phyloP scores from a whole-genome alignment of 306 rosid genomes.

The Senna siamea region DNA sequence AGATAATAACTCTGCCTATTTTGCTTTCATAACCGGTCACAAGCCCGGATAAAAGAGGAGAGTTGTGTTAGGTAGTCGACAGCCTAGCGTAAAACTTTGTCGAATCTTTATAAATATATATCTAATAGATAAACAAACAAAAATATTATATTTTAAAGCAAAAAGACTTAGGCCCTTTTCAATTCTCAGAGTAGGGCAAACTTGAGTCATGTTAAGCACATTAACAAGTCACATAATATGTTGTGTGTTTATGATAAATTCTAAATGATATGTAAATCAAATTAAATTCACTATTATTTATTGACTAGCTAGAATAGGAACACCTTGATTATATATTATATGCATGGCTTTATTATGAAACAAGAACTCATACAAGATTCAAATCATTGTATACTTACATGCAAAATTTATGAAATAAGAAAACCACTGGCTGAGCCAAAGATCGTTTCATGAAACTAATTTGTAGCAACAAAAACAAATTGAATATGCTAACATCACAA shows the following conservation, averaged over 20 bases:
- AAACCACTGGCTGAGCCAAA: not conserved
- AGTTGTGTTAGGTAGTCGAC: too few relatives aligned
- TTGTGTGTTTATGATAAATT: not conserved
- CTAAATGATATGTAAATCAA: too few relatives aligned
- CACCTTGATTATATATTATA: not conserved
- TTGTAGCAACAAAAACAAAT: not conserved
- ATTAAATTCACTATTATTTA: not conserved
- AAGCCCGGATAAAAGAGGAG: too few relatives aligned
- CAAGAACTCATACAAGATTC: not conserved
- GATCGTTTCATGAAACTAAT: not conserved
- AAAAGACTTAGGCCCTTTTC: not conserved
- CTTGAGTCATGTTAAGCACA: not conserved
- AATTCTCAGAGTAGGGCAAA: not conserved
- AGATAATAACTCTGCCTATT: too few relatives aligned
- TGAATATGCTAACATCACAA: not conserved
- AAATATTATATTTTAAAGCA: not conserved
- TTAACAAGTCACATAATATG: conserved; percentile 11
- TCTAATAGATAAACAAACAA: not conserved
- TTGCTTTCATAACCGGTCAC: too few relatives aligned
- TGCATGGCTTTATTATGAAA: not conserved
- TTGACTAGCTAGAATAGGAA: not conserved
- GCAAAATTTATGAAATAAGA: not conserved
- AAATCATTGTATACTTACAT: not conserved
- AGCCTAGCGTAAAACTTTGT: too few relatives aligned
- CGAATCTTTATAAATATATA: too few relatives aligned